phyloP scores from a whole-genome alignment of 1,284 basidiomycete genomes.

The Malassezia brasiliensis region DNA sequence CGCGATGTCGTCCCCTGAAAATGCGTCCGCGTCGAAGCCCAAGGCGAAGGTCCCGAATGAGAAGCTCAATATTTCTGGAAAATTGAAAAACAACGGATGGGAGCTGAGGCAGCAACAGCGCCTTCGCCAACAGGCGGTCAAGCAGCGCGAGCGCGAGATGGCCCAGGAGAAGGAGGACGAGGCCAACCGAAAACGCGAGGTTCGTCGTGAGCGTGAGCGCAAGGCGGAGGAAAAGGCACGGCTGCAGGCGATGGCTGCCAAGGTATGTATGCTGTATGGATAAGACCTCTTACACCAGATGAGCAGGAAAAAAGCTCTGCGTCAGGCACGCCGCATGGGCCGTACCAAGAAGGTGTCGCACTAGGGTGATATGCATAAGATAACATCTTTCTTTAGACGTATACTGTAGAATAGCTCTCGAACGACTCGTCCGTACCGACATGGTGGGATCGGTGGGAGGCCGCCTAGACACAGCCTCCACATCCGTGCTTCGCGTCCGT shows the following conservation, averaged over 20 bases:
- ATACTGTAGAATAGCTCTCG: background rate
- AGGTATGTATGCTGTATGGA: background rate
- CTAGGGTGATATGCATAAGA: background rate
- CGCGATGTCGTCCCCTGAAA: too few relatives aligned
- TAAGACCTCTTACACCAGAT: background rate
- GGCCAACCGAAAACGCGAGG: conserved; percentile 4
- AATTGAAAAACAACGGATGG: conserved; percentile 7
- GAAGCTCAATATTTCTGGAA: background rate
- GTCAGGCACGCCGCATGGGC: conserved; percentile 18
- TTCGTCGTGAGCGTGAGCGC: conserved; percentile 10
- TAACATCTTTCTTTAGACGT: background rate
- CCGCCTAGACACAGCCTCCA: background rate
- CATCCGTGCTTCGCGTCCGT: background rate
- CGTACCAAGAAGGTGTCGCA: conserved; percentile 18
- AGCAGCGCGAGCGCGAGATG: conserved; percentile 16
- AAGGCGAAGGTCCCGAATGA: background rate
- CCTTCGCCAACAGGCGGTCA: conserved; percentile 2
- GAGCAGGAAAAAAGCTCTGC: conserved; percentile 15
- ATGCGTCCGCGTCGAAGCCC: too few relatives aligned
- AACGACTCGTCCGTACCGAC: too few relatives aligned
- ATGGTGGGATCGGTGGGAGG: too few relatives aligned
- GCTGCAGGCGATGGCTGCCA: conserved; percentile 12
- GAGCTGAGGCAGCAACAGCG: conserved; percentile 9
- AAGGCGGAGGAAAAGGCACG: conserved; percentile 18
- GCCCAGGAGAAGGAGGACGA: conserved; percentile 13